Percentiles rank a stretch among this genome's conserved stretches.
These are phyloP conservation scores for Geranomyces michiganensis DNA, from an alignment of 192 early-diverging fungal species.

Conservation along the genomic window DNA sequence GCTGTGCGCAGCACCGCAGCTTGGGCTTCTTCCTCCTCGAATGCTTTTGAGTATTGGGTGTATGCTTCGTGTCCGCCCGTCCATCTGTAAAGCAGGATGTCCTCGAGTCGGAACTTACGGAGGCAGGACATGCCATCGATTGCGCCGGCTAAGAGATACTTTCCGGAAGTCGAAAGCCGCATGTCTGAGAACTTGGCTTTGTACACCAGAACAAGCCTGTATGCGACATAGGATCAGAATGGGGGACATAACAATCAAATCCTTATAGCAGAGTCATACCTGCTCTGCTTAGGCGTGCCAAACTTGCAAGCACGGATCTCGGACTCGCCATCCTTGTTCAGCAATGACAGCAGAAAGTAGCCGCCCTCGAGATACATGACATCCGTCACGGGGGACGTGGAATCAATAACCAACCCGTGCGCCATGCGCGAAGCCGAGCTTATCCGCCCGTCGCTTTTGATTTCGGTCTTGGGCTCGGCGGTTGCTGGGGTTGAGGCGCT, in stretches of 20 bases:
- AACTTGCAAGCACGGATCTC: conserved; percentile 56
- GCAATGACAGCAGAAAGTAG: conserved; percentile 55
- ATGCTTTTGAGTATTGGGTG: conserved; percentile 40
- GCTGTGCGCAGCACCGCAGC: conserved; percentile 20
- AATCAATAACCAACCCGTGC: conserved; percentile 45
- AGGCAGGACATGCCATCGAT: conserved; percentile 48
- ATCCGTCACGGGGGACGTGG: conserved; percentile 37
- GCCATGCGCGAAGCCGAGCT: conserved; percentile 47
- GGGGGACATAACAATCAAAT: neutral
- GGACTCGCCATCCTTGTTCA: conserved; percentile 50
- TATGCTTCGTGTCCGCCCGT: conserved; percentile 48
- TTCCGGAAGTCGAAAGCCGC: conserved; percentile 44
- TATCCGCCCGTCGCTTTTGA: conserved; percentile 13
- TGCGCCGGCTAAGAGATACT: conserved; percentile 50
- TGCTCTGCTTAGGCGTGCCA: conserved; percentile 47
- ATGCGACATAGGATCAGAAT: neutral
- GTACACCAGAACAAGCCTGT: conserved; percentile 46
- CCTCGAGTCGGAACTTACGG: conserved; percentile 49
- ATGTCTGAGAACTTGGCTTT: conserved; percentile 43
- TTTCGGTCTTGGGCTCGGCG: conserved; percentile 26
- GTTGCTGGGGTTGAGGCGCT: no score
- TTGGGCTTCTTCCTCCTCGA: conserved; percentile 40
- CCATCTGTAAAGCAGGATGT: conserved; percentile 49
- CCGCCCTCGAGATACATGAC: conserved; percentile 54
- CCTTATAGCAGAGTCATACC: conserved; percentile 33